phyloP scores from a whole-genome alignment of 192 early-diverging fungal species.

The Backusella tuberculispora region DNA sequence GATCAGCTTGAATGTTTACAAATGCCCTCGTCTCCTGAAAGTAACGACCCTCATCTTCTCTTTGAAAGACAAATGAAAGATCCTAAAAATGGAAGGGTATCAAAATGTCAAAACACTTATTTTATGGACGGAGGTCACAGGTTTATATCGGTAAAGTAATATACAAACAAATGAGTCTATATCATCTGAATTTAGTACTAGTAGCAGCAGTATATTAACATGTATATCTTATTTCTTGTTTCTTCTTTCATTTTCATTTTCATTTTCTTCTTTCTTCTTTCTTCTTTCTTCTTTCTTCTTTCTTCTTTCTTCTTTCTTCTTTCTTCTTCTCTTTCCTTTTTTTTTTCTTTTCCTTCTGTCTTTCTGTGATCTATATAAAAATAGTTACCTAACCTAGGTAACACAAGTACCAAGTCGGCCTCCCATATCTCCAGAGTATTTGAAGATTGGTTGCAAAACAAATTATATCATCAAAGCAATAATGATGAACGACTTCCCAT shows the following conservation, averaged over 20 bases:
- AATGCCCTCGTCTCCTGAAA: slow-evolving; percentile 14
- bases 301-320: no score
- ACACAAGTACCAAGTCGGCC: slow-evolving; percentile 37
- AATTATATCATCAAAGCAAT: slow-evolving; percentile 26
- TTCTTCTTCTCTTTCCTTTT: background rate
- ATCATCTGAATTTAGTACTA: background rate
- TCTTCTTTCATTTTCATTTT: no score
- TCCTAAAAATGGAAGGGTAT: slow-evolving; percentile 25
- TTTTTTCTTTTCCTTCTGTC: background rate
- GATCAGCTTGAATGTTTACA: slow-evolving; percentile 16
- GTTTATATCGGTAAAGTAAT: slow-evolving; percentile 42
- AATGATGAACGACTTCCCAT: slow-evolving; percentile 41
- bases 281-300: no score
- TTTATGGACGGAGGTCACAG: slow-evolving; percentile 43
- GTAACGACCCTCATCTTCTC: background rate
- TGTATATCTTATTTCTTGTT: no score
- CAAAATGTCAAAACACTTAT: slow-evolving; percentile 39
- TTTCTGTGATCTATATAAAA: background rate
- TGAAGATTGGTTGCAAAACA: slow-evolving; percentile 45
- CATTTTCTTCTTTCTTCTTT: no score
- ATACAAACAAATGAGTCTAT: background rate
- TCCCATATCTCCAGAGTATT: slow-evolving; percentile 40
- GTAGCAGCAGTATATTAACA: no score
- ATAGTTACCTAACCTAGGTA: slow-evolving; percentile 39
- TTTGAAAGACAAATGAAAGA: slow-evolving; percentile 28